Conservation (phyloP, 73 alveolate genomes). For the Tetrahymena thermophila region DNA sequence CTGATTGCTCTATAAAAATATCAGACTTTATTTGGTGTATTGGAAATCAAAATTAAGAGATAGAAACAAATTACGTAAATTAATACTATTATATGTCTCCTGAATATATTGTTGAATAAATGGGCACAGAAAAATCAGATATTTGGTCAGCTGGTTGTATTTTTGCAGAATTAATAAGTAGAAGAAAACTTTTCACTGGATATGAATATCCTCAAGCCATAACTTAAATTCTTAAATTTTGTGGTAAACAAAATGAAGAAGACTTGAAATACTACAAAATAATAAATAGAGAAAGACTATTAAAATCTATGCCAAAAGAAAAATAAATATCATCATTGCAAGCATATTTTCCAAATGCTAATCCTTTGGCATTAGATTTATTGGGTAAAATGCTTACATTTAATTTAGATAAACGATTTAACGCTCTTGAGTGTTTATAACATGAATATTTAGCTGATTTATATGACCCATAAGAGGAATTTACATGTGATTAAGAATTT, state of each 20-base stretch:
- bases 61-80: neutral
- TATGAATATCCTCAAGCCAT: constrained; percentile 48
- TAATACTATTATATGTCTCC: constrained; percentile 67
- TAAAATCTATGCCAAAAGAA: constrained; percentile 29
- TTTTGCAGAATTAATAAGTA: constrained; percentile 66
- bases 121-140: constrained; percentile 45
- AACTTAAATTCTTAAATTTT: constrained; percentile 45
- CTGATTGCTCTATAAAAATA: neutral
- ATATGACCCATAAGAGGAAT: neutral
- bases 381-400: constrained; percentile 26
- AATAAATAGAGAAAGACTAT: constrained; percentile 53
- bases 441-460: neutral
- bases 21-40: neutral
- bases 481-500: neutral
- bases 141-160: constrained; percentile 73
- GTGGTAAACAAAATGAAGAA: constrained; percentile 70
- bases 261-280: constrained; percentile 66
- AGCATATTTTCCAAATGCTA: constrained; percentile 23
- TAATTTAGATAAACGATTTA: constrained; percentile 3
- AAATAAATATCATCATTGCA: neutral
- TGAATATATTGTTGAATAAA: constrained; percentile 60
- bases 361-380: constrained; percentile 30
- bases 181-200: constrained; percentile 70
- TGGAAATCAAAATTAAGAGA: neutral
- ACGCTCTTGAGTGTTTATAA: neutral